phyloP scores from a whole-genome alignment of 805 yeast genomes.

The Candida easanensis region DNA sequence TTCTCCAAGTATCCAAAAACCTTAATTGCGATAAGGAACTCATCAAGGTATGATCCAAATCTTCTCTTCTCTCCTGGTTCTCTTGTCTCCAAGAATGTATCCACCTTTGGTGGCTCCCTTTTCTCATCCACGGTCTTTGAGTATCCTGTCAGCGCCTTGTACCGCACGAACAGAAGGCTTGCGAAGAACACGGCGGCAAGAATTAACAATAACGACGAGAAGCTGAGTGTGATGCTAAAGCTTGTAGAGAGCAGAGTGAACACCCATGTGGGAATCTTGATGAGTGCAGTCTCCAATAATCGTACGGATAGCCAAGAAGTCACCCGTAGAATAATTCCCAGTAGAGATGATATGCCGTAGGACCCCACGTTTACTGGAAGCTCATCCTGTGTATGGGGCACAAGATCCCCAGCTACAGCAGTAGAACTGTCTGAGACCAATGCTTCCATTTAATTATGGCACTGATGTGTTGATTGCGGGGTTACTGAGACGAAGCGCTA shows the following conservation, averaged over 20 bases:
- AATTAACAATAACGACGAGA: slow-evolving; percentile 15
- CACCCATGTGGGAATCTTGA: slow-evolving; percentile 29
- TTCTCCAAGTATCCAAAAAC: slow-evolving; percentile 91
- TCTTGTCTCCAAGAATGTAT: slow-evolving; percentile 12
- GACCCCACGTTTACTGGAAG: not conserved
- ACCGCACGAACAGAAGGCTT: slow-evolving; percentile 16
- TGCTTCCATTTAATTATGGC: too few species aligned
- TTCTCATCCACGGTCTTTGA: slow-evolving; percentile 34
- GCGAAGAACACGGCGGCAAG: slow-evolving; percentile 8
- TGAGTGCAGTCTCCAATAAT: slow-evolving; percentile 10
- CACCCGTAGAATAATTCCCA: not conserved
- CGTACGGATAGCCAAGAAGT: slow-evolving; percentile 11
- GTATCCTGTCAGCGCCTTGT: slow-evolving; percentile 17
- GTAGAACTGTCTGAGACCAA: not conserved
- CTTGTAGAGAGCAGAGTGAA: slow-evolving; percentile 38
- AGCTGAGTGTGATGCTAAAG: slow-evolving; percentile 27
- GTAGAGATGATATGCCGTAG: not conserved
- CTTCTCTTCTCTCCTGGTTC: slow-evolving; percentile 37
- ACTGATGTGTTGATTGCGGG: too few species aligned
- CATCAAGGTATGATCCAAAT: slow-evolving; percentile 72
- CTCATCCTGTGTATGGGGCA: not conserved
- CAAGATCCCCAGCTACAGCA: not conserved
- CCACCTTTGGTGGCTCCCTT: slow-evolving; percentile 30
- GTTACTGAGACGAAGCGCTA: too few species aligned
- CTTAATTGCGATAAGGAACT: slow-evolving; percentile 85